Conservation (phyloP, 768 basidiomycete species). For the Suillus subalutaceus region DNA sequence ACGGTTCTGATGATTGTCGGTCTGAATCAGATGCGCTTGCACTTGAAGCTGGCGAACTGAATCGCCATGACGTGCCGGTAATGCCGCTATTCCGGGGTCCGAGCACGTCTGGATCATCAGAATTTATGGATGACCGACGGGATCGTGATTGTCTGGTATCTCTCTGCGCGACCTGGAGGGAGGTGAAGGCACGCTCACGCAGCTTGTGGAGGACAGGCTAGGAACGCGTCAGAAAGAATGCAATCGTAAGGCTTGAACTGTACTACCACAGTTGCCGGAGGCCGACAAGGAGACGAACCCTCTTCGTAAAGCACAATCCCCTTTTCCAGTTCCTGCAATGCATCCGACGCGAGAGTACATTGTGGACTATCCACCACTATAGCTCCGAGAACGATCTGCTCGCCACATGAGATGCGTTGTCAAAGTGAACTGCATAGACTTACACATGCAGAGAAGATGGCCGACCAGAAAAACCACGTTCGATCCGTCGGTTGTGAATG, state of each 20-base stretch:
- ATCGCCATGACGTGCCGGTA: conserved; percentile 24
- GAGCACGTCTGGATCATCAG: conserved; percentile 35
- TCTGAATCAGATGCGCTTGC: conserved; percentile 12
- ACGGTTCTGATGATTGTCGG: conserved; percentile 1
- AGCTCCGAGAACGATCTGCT: conserved; percentile 48
- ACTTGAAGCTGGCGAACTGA: conserved; percentile 31
- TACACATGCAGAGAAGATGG: conserved; percentile 52
- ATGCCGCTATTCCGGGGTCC: conserved; percentile 42
- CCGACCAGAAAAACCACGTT: conserved; percentile 57
- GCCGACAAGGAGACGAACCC: conserved; percentile 42
- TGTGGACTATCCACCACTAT: conserved; percentile 49
- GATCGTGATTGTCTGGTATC: conserved; percentile 10
- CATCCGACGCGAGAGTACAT: conserved; percentile 43
- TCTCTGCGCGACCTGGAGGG: conserved; percentile 32
- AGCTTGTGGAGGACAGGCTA: conserved; percentile 44
- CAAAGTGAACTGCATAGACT: conserved; percentile 22
- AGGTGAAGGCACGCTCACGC: conserved; percentile 35
- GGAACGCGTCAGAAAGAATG: conserved; percentile 9
- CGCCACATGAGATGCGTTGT: not conserved
- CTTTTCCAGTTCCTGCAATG: conserved; percentile 40
- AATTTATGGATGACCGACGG: not conserved
- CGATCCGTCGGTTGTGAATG: conserved; percentile 37
- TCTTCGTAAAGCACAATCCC: conserved; percentile 45
- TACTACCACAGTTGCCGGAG: conserved; percentile 38
- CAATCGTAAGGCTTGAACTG: no score